phyloP scores from a whole-genome alignment of 2,329 filamentous ascomycete species.

The Colletotrichum viniferum region DNA sequence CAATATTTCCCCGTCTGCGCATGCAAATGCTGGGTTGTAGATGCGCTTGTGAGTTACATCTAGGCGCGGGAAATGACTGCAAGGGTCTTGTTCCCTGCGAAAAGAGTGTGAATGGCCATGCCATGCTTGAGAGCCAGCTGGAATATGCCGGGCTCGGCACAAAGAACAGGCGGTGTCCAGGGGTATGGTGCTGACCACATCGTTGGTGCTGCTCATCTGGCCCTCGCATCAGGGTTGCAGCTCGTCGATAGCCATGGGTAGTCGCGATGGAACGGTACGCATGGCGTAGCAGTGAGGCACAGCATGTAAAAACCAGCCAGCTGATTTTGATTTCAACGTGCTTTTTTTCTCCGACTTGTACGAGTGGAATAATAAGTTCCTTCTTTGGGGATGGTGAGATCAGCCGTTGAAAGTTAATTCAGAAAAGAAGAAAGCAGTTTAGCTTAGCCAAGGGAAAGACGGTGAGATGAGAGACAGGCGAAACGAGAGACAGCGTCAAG shows the following conservation, averaged over 20 bases:
- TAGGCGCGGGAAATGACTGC: neutral
- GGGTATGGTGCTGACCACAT: neutral
- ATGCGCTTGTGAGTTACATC: conserved; percentile 1
- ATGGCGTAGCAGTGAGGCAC: neutral
- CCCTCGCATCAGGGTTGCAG: neutral
- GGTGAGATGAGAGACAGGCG: neutral
- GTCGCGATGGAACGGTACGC: neutral
- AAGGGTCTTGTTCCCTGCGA: neutral
- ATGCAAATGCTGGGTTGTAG: neutral
- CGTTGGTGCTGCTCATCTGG: neutral
- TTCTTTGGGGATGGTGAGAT: neutral
- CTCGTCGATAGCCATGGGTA: neutral
- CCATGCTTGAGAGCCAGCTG: neutral
- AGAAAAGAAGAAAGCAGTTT: neutral
- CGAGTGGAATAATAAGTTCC: neutral
- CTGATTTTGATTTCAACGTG: neutral
- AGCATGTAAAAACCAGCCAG: neutral
- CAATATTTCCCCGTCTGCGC: neutral
- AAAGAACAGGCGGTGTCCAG: neutral
- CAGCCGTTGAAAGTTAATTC: neutral
- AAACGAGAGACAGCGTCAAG: conserved; percentile 2
- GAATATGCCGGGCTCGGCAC: conserved; percentile 7
- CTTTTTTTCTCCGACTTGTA: neutral
- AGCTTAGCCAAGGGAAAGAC: neutral
- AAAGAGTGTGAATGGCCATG: neutral